Base-by-base conservation (phyloP, 108 stramenopile genomes). In the Cylindrotheca closterium region DNA sequence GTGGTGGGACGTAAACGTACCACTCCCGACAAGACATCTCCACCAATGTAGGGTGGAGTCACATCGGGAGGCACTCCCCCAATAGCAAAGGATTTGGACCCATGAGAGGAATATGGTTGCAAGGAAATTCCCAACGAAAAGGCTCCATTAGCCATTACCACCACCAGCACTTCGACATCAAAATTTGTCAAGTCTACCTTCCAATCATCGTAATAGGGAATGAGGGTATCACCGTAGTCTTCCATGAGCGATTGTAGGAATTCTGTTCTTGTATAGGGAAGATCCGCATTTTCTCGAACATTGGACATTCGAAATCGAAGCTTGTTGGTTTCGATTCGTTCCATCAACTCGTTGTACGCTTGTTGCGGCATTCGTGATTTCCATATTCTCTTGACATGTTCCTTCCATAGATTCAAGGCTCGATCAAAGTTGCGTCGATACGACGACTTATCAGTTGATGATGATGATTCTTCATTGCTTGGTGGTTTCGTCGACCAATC, bases 1-100 rank as follows among this genome's bases (percentile, higher is more conserved):
- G 74, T 88, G 0, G 79, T 75, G 0, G 87, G 83, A 0, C 79
- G 76, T 45, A 88, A 57, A 5, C 79, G 75, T 10, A 80, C 55
- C 3, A 85, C 28, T 8, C 68, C 68, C 4, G 60, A 26, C 30
- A 69, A 29, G 42, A 58, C 60, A 0, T 63, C 51, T 47, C 68
- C 71, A 12, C 77, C 68, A 22, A 77, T 26, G 53, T 74, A 78
- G 22, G 75, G 81, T 15, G 42, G 48, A 18, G 78, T 55, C 1
- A 82, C 67, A 68, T 88, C 87, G 0, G 79, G 79, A 26, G 87
- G 83, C 10, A 84, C 27, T 0, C 30, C 24, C 7, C 79, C 77
- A 2, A 51, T 52, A 0, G 58, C 47, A 58, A 80, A 88, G 0
- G 73, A 68, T 53, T 80, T 84, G 32, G 74, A 58, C 26, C 73